Conservation (phyloP, 129 eudicot species). For the Helichrysum umbraculigerum region DNA sequence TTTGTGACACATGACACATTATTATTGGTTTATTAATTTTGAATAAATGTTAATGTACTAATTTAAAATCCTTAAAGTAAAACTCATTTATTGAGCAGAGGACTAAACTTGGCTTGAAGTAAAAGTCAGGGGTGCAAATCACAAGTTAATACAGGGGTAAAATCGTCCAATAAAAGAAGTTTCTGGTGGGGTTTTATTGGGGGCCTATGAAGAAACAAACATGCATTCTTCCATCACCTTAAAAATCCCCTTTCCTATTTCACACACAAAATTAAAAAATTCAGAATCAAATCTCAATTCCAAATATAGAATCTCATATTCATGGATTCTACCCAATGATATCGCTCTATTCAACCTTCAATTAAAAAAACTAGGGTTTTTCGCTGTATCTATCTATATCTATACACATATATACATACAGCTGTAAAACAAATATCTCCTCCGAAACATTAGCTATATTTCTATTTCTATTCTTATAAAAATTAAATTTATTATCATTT, state of each 20-base stretch:
- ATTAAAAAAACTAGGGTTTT: constrained; percentile 30
- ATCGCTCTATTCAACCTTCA: constrained; percentile 26
- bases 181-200: constrained; percentile 33
- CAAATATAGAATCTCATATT: constrained; percentile 32
- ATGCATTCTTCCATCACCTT: constrained; percentile 29
- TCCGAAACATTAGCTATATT: constrained; percentile 39
- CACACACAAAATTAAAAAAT: constrained; percentile 21
- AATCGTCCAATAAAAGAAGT: constrained; percentile 26
- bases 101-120: neutral
- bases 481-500: neutral
- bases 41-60: too few relatives aligned
- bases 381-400: neutral
- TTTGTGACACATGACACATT: too few relatives aligned
- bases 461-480: constrained; percentile 23
- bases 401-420: constrained; percentile 10
- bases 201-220: constrained; percentile 33
- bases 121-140: neutral
- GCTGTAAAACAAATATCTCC: constrained; percentile 37
- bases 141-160: constrained; percentile 11
- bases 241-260: constrained; percentile 13
- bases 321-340: constrained; percentile 27
- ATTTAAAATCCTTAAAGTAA: too few relatives aligned
- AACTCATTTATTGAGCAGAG: neutral
- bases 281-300: constrained; percentile 32
- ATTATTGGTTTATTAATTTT: too few relatives aligned